phyloP scores from a whole-genome alignment of 2,329 filamentous ascomycete genomes.

The Biscogniauxia sp. region DNA sequence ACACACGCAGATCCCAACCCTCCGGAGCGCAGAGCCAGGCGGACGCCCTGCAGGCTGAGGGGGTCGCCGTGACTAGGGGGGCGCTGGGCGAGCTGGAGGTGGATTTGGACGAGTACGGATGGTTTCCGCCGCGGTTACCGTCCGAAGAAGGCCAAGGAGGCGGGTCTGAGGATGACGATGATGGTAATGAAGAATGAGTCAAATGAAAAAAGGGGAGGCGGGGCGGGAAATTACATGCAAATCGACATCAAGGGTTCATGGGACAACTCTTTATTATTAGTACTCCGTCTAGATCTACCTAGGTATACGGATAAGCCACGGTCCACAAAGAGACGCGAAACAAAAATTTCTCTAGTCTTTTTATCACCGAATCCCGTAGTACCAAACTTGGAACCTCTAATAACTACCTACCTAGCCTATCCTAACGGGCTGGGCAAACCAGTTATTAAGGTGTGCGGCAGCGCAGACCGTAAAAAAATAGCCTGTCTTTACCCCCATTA shows the following conservation, averaged over 20 bases:
- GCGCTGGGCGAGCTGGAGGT: constrained; percentile 52
- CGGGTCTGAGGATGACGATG: not conserved
- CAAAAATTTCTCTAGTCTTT: too few relatives aligned
- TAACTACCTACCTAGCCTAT: too few relatives aligned
- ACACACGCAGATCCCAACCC: constrained; percentile 43
- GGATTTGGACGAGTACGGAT: constrained; percentile 51
- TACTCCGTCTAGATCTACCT: too few relatives aligned
- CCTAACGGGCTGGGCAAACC: too few relatives aligned
- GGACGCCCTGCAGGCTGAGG: constrained; percentile 48
- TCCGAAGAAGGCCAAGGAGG: constrained; percentile 39
- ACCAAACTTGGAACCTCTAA: too few relatives aligned
- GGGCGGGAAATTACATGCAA: too few relatives aligned
- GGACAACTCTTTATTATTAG: too few relatives aligned
- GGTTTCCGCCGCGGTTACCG: constrained; percentile 53
- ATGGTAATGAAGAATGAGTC: not conserved
- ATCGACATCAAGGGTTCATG: too few relatives aligned
- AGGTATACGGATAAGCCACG: too few relatives aligned
- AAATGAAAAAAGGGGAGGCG: too few relatives aligned
- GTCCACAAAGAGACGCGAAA: not conserved
- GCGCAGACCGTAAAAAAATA: not conserved
- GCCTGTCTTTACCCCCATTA: not conserved
- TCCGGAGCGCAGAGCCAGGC: constrained; percentile 50
- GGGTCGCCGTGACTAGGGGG: constrained; percentile 47
- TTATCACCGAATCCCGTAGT: too few relatives aligned
- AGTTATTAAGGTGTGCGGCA: not conserved